phyloP scores from a whole-genome alignment of 345 rosid genomes.

The Moricandia moricandioides region DNA sequence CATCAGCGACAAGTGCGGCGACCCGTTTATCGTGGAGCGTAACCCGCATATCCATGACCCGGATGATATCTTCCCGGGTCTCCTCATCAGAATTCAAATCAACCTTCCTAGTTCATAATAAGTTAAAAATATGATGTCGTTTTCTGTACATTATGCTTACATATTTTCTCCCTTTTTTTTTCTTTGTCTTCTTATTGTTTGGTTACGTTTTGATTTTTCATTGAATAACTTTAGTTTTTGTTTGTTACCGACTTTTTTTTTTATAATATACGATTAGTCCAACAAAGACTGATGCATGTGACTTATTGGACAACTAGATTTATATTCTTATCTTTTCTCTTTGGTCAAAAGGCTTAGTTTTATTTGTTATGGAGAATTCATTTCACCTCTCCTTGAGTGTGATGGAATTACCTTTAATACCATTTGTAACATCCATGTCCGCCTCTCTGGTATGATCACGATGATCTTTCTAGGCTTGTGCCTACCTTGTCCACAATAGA shows the following conservation, averaged over 20 bases:
- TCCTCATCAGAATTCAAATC: constrained; percentile 27
- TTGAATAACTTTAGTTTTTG: not conserved
- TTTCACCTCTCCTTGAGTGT: too few relatives aligned
- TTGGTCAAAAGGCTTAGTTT: not conserved
- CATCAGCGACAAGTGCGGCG: constrained; percentile 71
- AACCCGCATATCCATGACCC: constrained; percentile 88
- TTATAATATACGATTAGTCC: not conserved
- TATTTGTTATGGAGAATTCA: not conserved
- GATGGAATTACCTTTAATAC: too few relatives aligned
- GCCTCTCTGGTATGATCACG: too few relatives aligned
- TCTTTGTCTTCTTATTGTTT: not conserved
- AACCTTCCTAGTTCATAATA: not conserved
- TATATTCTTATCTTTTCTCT: not conserved
- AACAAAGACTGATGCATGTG: not conserved
- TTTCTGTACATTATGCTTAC: constrained; percentile 2
- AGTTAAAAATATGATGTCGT: not conserved
- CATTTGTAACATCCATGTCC: too few relatives aligned
- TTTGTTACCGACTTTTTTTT: not conserved
- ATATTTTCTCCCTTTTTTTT: not conserved
- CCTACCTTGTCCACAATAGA: too few relatives aligned
- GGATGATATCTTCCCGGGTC: constrained; percentile 82
- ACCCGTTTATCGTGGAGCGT: constrained; percentile 71
- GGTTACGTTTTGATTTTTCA: not conserved
- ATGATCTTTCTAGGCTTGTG: too few relatives aligned
- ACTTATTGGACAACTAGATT: not conserved